Percentiles rank a stretch among this genome's conserved stretches.
Evolutionary conservation across 257 asterid species (phyloP).

Genomic region (Solanum sitiens): DNA sequence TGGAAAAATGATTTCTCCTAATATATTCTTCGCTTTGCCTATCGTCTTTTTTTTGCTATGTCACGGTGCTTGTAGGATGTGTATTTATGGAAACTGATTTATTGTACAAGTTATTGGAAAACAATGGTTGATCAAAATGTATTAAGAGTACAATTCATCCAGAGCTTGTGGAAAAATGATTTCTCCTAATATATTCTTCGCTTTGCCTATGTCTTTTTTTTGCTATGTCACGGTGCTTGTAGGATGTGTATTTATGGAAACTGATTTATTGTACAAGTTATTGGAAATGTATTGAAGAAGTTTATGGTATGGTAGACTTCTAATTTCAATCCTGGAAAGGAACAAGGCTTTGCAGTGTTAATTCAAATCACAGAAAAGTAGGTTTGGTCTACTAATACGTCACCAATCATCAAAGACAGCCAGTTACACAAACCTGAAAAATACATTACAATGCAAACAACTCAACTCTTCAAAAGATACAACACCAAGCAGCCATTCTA

Average conservation of each 20-base stretch:
- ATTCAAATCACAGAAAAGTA: neutral
- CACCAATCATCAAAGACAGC: neutral
- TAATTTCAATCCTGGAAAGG: neutral
- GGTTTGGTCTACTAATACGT: neutral
- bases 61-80: neutral
- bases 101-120: neutral
- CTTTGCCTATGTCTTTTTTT: neutral
- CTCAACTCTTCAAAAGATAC: neutral
- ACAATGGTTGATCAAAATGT: neutral
- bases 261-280: neutral
- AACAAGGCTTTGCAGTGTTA: neutral
- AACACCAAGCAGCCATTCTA: neutral
- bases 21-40: neutral
- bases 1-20: neutral
- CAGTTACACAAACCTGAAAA: neutral
- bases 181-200: neutral
- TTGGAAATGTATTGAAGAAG: neutral
- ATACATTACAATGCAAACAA: neutral
- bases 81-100: neutral
- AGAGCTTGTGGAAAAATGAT: neutral
- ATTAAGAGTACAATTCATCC: neutral
- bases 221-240: neutral
- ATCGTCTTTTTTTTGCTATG: neutral
- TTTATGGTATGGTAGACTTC: neutral
- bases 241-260: neutral